Percentiles rank a stretch among this genome's conserved stretches.
Evolutionary conservation across 2,329 filamentous ascomycete genomes (phyloP).

Genomic region (Magnaporthiopsis rhizophila): DNA sequence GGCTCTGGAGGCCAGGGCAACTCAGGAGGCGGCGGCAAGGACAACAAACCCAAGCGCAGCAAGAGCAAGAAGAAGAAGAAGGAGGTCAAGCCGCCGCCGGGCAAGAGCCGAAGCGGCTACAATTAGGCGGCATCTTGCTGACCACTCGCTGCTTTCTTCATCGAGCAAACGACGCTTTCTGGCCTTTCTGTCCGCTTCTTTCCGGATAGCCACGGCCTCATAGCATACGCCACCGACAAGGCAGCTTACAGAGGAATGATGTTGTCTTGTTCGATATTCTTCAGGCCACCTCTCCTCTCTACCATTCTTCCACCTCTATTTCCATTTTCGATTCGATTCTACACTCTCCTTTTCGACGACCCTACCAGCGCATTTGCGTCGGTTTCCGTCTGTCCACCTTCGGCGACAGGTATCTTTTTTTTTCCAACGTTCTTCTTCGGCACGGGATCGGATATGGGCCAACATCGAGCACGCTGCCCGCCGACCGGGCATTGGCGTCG

Average conservation of each 20-base stretch:
- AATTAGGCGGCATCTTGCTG: not conserved
- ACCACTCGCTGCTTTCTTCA: not conserved
- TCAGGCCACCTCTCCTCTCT: not conserved
- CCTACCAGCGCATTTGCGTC: not conserved
- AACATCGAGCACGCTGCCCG: not conserved
- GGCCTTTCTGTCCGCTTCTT: not conserved
- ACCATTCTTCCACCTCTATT: not conserved
- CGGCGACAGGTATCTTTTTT: too few relatives aligned
- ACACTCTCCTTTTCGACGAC: not conserved
- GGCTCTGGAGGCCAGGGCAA: slow-evolving; percentile 1
- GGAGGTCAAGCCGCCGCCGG: slow-evolving; percentile 7
- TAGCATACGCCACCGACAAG: too few relatives aligned
- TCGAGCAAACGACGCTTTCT: not conserved
- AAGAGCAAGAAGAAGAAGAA: slow-evolving; percentile 6
- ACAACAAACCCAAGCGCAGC: not conserved
- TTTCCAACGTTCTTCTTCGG: not conserved
- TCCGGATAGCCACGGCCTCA: not conserved
- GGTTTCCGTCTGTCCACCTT: too few relatives aligned
- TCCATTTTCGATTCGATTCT: not conserved
- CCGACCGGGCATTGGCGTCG: not conserved
- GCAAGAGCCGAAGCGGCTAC: slow-evolving; percentile 9
- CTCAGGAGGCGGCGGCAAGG: not conserved
- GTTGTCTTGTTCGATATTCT: too few relatives aligned
- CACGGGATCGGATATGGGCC: not conserved
- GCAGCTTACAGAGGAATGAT: too few relatives aligned